Base-by-base conservation (phyloP, 331 rosid species). In the Acacia concinna region DNA sequence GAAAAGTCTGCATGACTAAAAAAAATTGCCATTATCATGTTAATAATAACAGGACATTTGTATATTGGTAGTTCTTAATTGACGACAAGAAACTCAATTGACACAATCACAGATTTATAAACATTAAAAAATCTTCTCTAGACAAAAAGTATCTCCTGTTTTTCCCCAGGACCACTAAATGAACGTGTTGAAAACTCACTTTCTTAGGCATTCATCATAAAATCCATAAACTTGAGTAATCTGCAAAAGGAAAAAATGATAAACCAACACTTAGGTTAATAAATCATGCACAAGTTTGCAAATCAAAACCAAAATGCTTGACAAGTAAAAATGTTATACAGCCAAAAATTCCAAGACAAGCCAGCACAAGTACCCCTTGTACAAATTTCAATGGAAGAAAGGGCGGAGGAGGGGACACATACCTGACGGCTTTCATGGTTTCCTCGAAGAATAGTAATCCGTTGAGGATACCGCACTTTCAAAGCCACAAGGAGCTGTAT, bases 371-470 rank as follows among this genome's bases (percentile, higher is more conserved):
- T 37, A 41, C 25, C 27, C 31, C 56, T 44, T 20, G 37, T 5
- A 17, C 18, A 38, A 78, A 9, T 31, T 71, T 35, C 41, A 54
- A 44, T 3, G 27, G 18, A 64, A 28, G 62, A 40, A 68, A 27
- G 20, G 35, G 28, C 14, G 65, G 37, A 54, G 76, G 35, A 54
- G 76, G 35, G 21, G 52, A 79, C 31, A 18, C 79, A 78, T 84
- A 92, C 97, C 93, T 92, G 97, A 59, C 93, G 97, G 49, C 97
- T 92, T 83, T 92, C 97, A 68, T 92, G 97, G 84, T 92, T 92
- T 85, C 97, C 97, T 83, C 97, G 86, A 77, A 92, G 93, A 85
- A 92, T 88, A 57, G 97, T 92, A 63, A 90, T 90, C 38, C 97
- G 90, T 71, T 92, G 95, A 77, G 88, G 89, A 86, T 87, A 90